phyloP scores from a whole-genome alignment of 148 eudicot genomes.

The Suaeda aralocaspica region DNA sequence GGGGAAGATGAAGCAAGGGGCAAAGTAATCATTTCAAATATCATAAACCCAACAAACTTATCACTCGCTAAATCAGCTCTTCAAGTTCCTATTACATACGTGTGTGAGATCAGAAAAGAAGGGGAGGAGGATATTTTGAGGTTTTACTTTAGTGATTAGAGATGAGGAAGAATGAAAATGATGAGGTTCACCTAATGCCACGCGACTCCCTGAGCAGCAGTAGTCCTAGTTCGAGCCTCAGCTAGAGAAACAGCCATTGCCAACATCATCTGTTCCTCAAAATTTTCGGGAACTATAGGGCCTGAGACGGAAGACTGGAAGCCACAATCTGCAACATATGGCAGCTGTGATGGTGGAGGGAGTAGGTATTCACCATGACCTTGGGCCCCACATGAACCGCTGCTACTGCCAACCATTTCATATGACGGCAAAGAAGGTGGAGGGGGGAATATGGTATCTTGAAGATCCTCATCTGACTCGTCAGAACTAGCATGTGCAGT shows the following conservation, averaged over 20 bases:
- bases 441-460: slow-evolving; percentile 16
- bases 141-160: too few relatives aligned
- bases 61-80: slow-evolving; percentile 20
- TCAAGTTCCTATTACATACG: slow-evolving; percentile 34
- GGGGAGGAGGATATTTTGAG: not conserved
- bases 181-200: slow-evolving; percentile 53
- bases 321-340: slow-evolving; percentile 32
- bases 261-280: slow-evolving; percentile 98
- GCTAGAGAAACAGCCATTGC: slow-evolving; percentile 98
- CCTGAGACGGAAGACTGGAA: slow-evolving; percentile 29
- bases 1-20: not conserved
- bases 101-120: slow-evolving; percentile 8
- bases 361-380: slow-evolving; percentile 14
- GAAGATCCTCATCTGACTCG: slow-evolving; percentile 34
- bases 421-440: slow-evolving; percentile 17
- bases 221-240: slow-evolving; percentile 66
- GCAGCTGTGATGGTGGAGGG: slow-evolving; percentile 27
- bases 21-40: slow-evolving; percentile 16
- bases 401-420: slow-evolving; percentile 19
- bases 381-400: slow-evolving; percentile 18
- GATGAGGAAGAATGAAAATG: slow-evolving; percentile 1
- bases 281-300: slow-evolving; percentile 64
- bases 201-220: slow-evolving; percentile 50
- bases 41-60: slow-evolving; percentile 18
- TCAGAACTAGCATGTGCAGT: slow-evolving; percentile 44